These are phyloP conservation scores for Kluyveromyces sp. DNA, from an alignment of 1,139 yeast genomes.

Conservation along the genomic window DNA sequence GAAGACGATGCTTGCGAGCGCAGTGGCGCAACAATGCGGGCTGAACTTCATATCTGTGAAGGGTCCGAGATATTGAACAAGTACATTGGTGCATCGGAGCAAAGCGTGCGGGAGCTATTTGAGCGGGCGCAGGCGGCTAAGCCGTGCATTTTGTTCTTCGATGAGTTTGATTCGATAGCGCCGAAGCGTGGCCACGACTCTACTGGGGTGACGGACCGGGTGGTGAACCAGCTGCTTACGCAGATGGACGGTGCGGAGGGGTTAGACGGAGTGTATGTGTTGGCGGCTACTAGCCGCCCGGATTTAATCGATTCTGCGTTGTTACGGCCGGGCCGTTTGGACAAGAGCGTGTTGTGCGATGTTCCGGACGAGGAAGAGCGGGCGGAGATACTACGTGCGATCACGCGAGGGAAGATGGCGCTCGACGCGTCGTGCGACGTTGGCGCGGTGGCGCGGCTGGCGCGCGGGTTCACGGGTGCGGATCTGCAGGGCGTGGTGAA, in stretches of 20 bases:
- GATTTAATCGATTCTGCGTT: constrained; percentile 93
- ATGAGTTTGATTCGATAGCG: constrained; percentile 94
- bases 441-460: constrained; percentile 45
- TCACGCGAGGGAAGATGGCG: constrained; percentile 41
- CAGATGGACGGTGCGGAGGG: constrained; percentile 99
- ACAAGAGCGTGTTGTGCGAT: constrained; percentile 84
- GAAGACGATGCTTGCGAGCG: constrained; percentile 85
- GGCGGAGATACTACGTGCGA: constrained; percentile 52
- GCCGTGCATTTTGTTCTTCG: constrained; percentile 90
- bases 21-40: constrained; percentile 92
- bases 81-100: constrained; percentile 96
- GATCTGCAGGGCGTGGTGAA: constrained; percentile 90
- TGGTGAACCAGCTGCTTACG: constrained; percentile 91
- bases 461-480: constrained; percentile 87
- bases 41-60: constrained; percentile 87
- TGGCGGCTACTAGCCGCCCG: constrained; percentile 94
- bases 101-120: constrained; percentile 83
- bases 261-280: constrained; percentile 87
- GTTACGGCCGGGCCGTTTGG: constrained; percentile 90
- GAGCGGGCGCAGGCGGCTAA: constrained; percentile 69
- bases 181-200: constrained; percentile 98
- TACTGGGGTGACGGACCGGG: constrained; percentile 96
- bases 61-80: constrained; percentile 96
- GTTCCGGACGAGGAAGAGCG: constrained; percentile 71
- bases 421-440: constrained; percentile 43